Base-by-base conservation (phyloP, 495 filamentous ascomycete species). In the Aspergillus wentii region DNA sequence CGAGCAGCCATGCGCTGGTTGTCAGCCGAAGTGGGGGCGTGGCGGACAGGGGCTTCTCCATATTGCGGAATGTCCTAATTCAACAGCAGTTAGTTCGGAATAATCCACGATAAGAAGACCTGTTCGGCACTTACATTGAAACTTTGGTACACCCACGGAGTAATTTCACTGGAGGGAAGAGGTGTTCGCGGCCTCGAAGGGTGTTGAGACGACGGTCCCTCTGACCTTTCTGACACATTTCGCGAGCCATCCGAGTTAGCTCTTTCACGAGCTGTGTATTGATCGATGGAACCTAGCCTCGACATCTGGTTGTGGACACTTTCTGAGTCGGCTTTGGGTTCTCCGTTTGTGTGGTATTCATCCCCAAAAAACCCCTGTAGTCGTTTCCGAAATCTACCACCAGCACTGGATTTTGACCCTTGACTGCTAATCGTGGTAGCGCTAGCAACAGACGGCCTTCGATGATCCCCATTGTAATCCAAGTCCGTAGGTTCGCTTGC, bases 81-180 rank as follows among this genome's bases (percentile, higher is more conserved):
- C n/a, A n/a, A n/a, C n/a, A n/a, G n/a, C 1, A 36, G 13, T 30
- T 28, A 10, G 20, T 22, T 15, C 21, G 11, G 23, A 37, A 17
- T 8, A 40, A 29, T 25, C 23, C 17, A 38, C 25, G 17, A 28
- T 13, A 10, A 20, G 43, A 47, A 16, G 8, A 36, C 41, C 30
- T 30, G 40, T 48, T 27, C 25, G 36, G 42, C 27, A 62, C 79
- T 65, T 59, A 86, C 83, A 57, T 89, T 80, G 45, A 74, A 79
- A 55, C 92, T 87, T 63, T 98, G 92, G 61, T 90, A 97, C 30
- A 94, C 68, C 78, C 95, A 98, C 9, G 92, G 92, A 16, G 91
- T 90, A 33, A 98, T 87, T 52, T 97, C 92, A 52, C 85, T 90
- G 10, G 90, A 89, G 22, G 89, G 88, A 27, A 87, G 69, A n/a